These are phyloP conservation scores for Mycena sanguinolenta DNA, from an alignment of 768 basidiomycete genomes.

Conservation along the genomic window DNA sequence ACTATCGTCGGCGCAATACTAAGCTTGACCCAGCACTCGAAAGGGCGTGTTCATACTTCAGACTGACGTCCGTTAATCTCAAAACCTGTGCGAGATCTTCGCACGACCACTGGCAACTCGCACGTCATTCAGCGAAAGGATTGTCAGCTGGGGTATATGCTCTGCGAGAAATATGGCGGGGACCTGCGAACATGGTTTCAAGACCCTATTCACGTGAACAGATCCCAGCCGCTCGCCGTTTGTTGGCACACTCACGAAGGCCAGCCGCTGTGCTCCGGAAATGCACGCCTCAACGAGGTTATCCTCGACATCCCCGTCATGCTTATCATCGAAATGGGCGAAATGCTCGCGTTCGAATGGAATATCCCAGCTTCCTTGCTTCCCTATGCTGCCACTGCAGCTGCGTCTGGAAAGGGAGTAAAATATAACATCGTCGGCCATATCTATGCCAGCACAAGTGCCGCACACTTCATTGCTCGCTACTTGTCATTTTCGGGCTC, in stretches of 20 bases:
- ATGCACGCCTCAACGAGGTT: neutral
- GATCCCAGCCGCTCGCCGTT: neutral
- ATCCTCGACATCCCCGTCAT: slow-evolving; percentile 16
- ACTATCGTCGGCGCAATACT: too few species aligned
- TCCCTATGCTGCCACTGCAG: too few species aligned
- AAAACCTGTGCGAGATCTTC: neutral
- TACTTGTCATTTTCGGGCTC: neutral
- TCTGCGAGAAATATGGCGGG: neutral
- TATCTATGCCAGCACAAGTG: neutral
- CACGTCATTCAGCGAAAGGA: neutral
- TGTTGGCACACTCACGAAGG: slow-evolving; percentile 13
- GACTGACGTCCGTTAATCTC: neutral
- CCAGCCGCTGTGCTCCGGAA: neutral
- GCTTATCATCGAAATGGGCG: slow-evolving; percentile 11
- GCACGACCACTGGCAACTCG: neutral
- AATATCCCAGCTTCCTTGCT: too few species aligned
- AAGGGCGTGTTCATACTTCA: neutral
- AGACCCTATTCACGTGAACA: too few species aligned
- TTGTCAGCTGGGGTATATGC: neutral
- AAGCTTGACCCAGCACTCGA: neutral
- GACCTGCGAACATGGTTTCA: slow-evolving; percentile 25
- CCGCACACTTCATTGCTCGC: neutral
- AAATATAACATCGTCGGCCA: neutral
- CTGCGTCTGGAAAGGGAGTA: neutral
- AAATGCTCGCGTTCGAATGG: neutral